Percentiles rank a stretch among this genome's conserved stretches.
Evolutionary conservation across 2,329 filamentous ascomycete species (phyloP).

Genomic region (Fusarium redolens): DNA sequence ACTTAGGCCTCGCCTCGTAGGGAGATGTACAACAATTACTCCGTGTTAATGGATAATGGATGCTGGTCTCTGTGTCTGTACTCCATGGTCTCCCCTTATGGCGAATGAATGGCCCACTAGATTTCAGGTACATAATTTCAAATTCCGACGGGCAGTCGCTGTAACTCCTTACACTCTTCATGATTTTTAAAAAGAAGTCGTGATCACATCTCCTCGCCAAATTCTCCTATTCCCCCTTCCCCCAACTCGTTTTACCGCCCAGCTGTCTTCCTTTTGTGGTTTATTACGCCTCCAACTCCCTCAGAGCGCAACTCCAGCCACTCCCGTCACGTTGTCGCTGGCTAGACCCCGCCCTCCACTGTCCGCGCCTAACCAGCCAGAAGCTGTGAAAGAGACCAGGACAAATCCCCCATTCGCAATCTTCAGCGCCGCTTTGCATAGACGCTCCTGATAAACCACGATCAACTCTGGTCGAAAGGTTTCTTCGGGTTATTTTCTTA

Average conservation of each 20-base stretch:
- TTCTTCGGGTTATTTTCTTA: conserved; percentile 6
- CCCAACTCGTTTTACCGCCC: conserved; percentile 28
- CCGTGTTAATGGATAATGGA: conserved; percentile 27
- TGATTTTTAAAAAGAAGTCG: conserved; percentile 4
- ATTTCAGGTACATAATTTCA: conserved; percentile 39
- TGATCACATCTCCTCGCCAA: conserved; percentile 12
- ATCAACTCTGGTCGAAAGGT: conserved; percentile 11
- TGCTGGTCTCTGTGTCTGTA: not conserved
- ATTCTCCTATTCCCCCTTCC: conserved; percentile 1
- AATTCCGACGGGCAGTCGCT: conserved; percentile 9
- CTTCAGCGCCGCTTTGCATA: conserved; percentile 35
- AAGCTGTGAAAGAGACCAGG: conserved; percentile 38
- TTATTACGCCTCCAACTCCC: conserved; percentile 29
- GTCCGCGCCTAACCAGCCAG: conserved; percentile 46
- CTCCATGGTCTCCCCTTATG: conserved; percentile 24
- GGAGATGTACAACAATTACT: conserved; percentile 32
- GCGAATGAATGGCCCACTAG: conserved; percentile 30
- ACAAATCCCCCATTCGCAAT: conserved; percentile 27
- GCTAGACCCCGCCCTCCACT: conserved; percentile 44
- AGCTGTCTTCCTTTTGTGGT: conserved; percentile 10
- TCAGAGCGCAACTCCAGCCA: conserved; percentile 41
- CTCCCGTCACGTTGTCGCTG: conserved; percentile 46
- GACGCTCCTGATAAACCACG: conserved; percentile 21
- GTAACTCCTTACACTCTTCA: conserved; percentile 7
- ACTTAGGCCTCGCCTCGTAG: conserved; percentile 23